A percentile compares a stretch with the other conserved stretches of the same genome.
phyloP scores from a whole-genome alignment of 345 rosid species.

The Lumnitzera racemosa region DNA sequence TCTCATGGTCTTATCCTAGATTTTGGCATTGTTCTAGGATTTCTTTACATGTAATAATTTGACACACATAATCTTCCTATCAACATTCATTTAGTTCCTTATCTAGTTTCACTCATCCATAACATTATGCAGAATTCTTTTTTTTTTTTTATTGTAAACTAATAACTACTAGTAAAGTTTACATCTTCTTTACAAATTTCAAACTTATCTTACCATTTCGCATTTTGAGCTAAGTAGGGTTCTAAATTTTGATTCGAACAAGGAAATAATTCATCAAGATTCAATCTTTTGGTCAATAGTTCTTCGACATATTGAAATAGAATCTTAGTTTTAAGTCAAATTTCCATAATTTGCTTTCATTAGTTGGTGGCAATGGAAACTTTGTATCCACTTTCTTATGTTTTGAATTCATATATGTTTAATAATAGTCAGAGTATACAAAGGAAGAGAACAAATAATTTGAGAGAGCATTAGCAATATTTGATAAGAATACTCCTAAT shows the following conservation, averaged over 20 bases:
- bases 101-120: not conserved
- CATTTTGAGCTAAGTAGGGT: too few species aligned
- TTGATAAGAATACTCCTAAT: conserved; percentile 55
- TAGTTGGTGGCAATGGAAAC: conserved; percentile 38
- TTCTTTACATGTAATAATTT: conserved; percentile 75
- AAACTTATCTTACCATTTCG: too few species aligned
- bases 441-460: conserved; percentile 75
- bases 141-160: not conserved
- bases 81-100: not conserved
- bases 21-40: conserved; percentile 53
- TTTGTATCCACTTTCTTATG: conserved; percentile 33
- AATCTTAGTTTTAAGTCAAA: not conserved
- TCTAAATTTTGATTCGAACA: too few species aligned
- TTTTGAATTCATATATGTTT: conserved; percentile 20
- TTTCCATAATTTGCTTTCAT: not conserved
- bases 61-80: not conserved
- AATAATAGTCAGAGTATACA: conserved; percentile 35
- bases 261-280: too few species aligned
- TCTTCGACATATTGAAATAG: too few species aligned
- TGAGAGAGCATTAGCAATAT: conserved; percentile 71
- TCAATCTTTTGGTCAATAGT: too few species aligned
- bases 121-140: not conserved
- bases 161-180: too few species aligned
- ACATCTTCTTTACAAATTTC: too few species aligned
- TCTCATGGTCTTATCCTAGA: conserved; percentile 85